Evolutionary conservation across 495 filamentous ascomycete genomes (phyloP).

Genomic region (Hypoxylon rickii): DNA sequence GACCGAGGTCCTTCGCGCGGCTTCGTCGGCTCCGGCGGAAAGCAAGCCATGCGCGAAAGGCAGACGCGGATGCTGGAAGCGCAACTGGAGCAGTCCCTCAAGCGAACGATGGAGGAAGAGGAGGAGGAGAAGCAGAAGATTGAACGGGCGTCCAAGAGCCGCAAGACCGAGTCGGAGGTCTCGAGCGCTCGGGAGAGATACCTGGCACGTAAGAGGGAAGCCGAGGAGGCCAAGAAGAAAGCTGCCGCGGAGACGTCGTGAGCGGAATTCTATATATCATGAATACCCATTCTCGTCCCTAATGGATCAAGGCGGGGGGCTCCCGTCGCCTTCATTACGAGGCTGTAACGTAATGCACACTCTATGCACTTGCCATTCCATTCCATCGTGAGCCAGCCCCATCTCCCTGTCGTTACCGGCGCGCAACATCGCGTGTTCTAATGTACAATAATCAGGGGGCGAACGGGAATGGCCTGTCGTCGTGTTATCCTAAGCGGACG

Average conservation of each 20-base stretch:
- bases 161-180: slow-evolving; percentile 78
- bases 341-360: slow-evolving; percentile 32
- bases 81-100: slow-evolving; percentile 75
- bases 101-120: slow-evolving; percentile 73
- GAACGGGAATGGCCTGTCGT: background rate
- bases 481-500: too few species aligned
- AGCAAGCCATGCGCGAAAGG: slow-evolving; percentile 71
- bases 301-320: slow-evolving; percentile 5
- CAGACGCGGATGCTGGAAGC: slow-evolving; percentile 87
- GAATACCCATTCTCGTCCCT: slow-evolving; percentile 16
- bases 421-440: slow-evolving; percentile 5
- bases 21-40: slow-evolving; percentile 54
- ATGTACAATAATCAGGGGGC: slow-evolving; percentile 8
- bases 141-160: slow-evolving; percentile 72
- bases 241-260: slow-evolving; percentile 36
- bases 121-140: slow-evolving; percentile 69
- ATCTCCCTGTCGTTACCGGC: background rate
- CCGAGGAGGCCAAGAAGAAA: slow-evolving; percentile 68
- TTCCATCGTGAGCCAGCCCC: slow-evolving; percentile 8
- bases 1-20: slow-evolving; percentile 46
- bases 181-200: slow-evolving; percentile 86
- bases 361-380: slow-evolving; percentile 16
- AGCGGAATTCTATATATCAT: slow-evolving; percentile 28
- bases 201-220: slow-evolving; percentile 79
- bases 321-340: slow-evolving; percentile 9